phyloP scores from a whole-genome alignment of 768 basidiomycete genomes.

The Lanmaoa rubissima region DNA sequence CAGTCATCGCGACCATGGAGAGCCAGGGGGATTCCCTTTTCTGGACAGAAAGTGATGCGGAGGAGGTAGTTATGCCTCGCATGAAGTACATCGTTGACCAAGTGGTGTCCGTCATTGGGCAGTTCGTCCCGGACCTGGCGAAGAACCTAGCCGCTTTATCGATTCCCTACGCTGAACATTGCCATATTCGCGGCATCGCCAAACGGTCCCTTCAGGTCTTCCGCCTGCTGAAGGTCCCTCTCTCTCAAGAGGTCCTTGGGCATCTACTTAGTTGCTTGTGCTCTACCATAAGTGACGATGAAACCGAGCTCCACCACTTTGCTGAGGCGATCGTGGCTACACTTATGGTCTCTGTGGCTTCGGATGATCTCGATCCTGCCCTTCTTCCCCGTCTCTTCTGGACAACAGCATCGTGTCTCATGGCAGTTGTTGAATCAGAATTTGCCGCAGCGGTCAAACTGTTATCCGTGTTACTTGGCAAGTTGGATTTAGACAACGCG shows the following conservation, averaged over 20 bases:
- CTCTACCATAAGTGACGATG: conserved; percentile 75
- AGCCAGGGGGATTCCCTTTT: conserved; percentile 53
- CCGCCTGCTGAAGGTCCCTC: conserved; percentile 70
- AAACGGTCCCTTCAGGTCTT: conserved; percentile 91
- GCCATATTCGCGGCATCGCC: conserved; percentile 81
- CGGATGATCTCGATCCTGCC: conserved; percentile 53
- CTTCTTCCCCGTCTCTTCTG: conserved; percentile 85
- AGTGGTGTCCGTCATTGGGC: conserved; percentile 64
- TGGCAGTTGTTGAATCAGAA: conserved; percentile 80
- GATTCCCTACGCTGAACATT: conserved; percentile 81
- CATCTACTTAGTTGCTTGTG: conserved; percentile 80
- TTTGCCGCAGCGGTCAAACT: conserved; percentile 67
- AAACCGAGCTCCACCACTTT: conserved; percentile 77
- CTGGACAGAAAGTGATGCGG: conserved; percentile 72
- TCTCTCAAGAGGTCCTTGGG: conserved; percentile 71
- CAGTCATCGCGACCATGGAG: conserved; percentile 54
- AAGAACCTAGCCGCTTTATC: conserved; percentile 80
- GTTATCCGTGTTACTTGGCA: conserved; percentile 60
- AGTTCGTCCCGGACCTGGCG: conserved; percentile 64
- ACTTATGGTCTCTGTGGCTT: conserved; percentile 58
- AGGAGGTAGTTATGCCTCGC: conserved; percentile 55
- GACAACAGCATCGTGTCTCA: conserved; percentile 78
- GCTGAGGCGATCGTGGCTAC: conserved; percentile 81
- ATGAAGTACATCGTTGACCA: conserved; percentile 67
- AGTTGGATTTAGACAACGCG: conserved; percentile 68